These are phyloP conservation scores for Hymenoscyphus albidus DNA, from an alignment of 2,329 filamentous ascomycete species.

Conservation along the genomic window DNA sequence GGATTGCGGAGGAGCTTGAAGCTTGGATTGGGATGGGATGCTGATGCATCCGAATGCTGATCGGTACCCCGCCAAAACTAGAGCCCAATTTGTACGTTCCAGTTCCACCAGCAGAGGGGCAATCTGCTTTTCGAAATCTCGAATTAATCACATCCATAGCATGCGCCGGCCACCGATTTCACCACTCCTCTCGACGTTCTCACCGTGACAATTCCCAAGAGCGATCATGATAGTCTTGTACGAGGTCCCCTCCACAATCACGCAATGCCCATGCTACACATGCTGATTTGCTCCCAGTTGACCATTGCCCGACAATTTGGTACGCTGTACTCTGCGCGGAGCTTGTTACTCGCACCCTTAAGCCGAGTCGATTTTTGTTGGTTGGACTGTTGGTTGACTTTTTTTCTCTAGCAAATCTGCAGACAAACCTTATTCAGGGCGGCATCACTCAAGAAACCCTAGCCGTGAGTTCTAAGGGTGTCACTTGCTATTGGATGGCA, in stretches of 20 bases:
- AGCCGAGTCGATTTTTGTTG: slow-evolving; percentile 4
- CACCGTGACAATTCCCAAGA: slow-evolving; percentile 53
- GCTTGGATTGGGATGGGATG: neutral
- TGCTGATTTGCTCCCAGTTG: slow-evolving; percentile 24
- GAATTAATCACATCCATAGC: slow-evolving; percentile 31
- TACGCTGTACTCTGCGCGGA: slow-evolving; percentile 37
- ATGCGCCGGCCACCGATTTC: slow-evolving; percentile 38
- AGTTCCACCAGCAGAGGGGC: neutral
- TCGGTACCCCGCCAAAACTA: slow-evolving; percentile 27
- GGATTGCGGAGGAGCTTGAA: slow-evolving; percentile 1
- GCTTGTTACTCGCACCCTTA: neutral
- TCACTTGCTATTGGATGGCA: neutral
- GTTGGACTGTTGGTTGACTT: slow-evolving; percentile 16
- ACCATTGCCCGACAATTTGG: slow-evolving; percentile 49
- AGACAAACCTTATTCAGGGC: slow-evolving; percentile 46
- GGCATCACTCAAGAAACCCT: slow-evolving; percentile 47
- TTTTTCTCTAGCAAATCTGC: slow-evolving; percentile 35
- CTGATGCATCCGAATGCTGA: slow-evolving; percentile 20
- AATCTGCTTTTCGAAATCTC: slow-evolving; percentile 5
- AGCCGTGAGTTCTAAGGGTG: slow-evolving; percentile 25
- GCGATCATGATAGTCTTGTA: slow-evolving; percentile 59
- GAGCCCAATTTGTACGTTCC: slow-evolving; percentile 47
- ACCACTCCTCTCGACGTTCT: slow-evolving; percentile 34
- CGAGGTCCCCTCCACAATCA: slow-evolving; percentile 32
- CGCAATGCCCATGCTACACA: neutral